Evolutionary conservation across 768 basidiomycete genomes (phyloP).

Genomic region (Leucocoprinus birnbaumii): DNA sequence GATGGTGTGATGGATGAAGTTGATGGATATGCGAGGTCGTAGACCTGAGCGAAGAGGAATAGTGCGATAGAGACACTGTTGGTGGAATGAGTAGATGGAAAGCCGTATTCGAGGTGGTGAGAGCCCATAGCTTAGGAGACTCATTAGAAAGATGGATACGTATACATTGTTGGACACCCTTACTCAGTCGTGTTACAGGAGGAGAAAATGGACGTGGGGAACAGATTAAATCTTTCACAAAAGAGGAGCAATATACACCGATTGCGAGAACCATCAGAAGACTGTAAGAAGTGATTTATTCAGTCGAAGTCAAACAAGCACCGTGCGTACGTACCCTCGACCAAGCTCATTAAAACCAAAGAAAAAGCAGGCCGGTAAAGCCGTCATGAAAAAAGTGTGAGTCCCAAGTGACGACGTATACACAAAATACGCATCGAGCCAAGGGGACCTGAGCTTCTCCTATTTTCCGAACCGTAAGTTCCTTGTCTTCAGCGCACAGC

Average conservation of each 20-base stretch:
- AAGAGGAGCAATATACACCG: slow-evolving; percentile 85
- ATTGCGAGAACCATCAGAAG: slow-evolving; percentile 67
- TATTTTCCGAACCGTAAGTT: slow-evolving; percentile 18
- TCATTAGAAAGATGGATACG: background rate
- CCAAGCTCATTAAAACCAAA: slow-evolving; percentile 77
- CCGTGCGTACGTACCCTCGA: slow-evolving; percentile 57
- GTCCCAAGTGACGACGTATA: slow-evolving; percentile 79
- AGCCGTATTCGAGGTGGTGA: slow-evolving; percentile 90
- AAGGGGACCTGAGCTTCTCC: slow-evolving; percentile 57
- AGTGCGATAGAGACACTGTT: slow-evolving; percentile 89
- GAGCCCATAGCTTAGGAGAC: slow-evolving; percentile 58
- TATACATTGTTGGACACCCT: slow-evolving; percentile 20
- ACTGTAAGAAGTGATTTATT: slow-evolving; percentile 29
- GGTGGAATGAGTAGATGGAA: slow-evolving; percentile 93
- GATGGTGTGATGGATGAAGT: slow-evolving; percentile 19
- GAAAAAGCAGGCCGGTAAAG: slow-evolving; percentile 85
- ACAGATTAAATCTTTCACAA: slow-evolving; percentile 87
- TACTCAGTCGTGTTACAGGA: slow-evolving; percentile 87
- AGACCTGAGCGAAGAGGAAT: slow-evolving; percentile 62
- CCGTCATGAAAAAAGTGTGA: slow-evolving; percentile 92
- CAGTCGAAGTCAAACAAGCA: background rate
- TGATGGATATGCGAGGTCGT: slow-evolving; percentile 42
- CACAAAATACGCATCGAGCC: slow-evolving; percentile 80
- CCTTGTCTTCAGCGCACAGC: background rate
- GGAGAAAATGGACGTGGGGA: slow-evolving; percentile 89